Conservation (phyloP, 2,329 filamentous ascomycete genomes). For the Pseudohalonectria lignicola region DNA sequence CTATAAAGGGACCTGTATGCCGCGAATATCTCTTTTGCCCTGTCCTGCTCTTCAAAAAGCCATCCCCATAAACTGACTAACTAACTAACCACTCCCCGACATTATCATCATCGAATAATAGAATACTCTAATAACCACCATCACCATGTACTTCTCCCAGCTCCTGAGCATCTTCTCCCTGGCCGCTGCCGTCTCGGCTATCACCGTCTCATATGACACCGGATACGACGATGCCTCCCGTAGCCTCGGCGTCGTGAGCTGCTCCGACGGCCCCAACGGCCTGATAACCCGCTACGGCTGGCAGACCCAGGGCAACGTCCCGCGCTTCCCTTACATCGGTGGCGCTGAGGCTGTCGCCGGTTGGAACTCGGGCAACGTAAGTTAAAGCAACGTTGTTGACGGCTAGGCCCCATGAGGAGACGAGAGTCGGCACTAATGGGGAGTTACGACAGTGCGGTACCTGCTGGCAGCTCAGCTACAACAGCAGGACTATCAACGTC, state of each 20-base stretch:
- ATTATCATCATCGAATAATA: no score
- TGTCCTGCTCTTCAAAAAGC: neutral
- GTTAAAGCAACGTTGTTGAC: conserved; percentile 6
- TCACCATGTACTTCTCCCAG: conserved; percentile 2
- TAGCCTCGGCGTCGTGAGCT: conserved; percentile 46
- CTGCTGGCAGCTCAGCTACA: conserved; percentile 45
- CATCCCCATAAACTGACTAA: neutral
- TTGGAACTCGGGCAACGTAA: conserved; percentile 39
- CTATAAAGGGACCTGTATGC: no score
- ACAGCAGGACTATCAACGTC: conserved; percentile 53
- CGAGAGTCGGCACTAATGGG: neutral
- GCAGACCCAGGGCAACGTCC: conserved; percentile 39
- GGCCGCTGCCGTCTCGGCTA: conserved; percentile 1
- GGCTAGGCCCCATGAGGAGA: neutral
- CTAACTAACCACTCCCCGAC: no score
- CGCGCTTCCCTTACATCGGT: conserved; percentile 43
- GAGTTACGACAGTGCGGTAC: conserved; percentile 36
- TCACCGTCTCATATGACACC: conserved; percentile 55
- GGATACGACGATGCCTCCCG: conserved; percentile 54
- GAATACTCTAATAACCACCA: neutral
- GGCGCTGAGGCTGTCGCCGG: conserved; percentile 37
- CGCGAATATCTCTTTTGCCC: no score
- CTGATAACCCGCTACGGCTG: conserved; percentile 52
- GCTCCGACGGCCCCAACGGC: conserved; percentile 58
- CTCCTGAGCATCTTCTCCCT: conserved; percentile 3